A percentile compares a stretch with the other conserved stretches of the same genome.
phyloP scores from a whole-genome alignment of 768 basidiomycete species.

The Boletus pseudo-olivaceus region DNA sequence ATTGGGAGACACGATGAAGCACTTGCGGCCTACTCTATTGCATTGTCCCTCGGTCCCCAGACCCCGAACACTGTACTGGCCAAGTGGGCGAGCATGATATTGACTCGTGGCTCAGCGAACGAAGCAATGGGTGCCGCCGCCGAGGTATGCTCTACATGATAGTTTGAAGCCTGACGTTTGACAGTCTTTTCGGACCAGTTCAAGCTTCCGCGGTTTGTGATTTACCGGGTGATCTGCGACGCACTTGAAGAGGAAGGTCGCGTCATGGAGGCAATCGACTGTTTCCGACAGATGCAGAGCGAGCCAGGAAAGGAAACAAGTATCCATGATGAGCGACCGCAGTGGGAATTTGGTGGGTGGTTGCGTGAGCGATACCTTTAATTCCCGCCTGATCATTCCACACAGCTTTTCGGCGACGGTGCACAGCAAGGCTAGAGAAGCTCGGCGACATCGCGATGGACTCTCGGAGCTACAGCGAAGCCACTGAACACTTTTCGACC shows the following conservation, averaged over 20 bases:
- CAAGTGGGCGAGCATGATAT: background rate
- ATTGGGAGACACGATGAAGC: no score
- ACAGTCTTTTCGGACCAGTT: background rate
- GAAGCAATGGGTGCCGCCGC: background rate
- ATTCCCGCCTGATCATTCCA: background rate
- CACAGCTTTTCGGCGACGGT: slow-evolving; percentile 2
- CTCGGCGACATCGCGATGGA: background rate
- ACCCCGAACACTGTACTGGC: no score
- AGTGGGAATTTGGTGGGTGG: background rate
- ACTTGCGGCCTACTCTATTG: no score
- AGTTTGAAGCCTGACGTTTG: no score
- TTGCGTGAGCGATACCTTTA: background rate
- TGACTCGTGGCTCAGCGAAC: background rate
- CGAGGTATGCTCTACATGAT: background rate
- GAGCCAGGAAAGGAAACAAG: background rate
- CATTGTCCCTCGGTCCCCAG: no score
- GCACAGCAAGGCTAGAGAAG: background rate
- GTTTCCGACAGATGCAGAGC: background rate
- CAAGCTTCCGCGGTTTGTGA: background rate
- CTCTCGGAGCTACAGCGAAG: background rate
- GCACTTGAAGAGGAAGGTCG: background rate
- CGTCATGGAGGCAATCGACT: background rate
- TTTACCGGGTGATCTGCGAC: background rate
- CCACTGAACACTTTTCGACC: background rate
- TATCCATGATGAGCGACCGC: background rate